A percentile compares a stretch with the other conserved stretches of the same genome.
phyloP scores from a whole-genome alignment of 257 asterid species.

The Lithospermum erythrorhizon region DNA sequence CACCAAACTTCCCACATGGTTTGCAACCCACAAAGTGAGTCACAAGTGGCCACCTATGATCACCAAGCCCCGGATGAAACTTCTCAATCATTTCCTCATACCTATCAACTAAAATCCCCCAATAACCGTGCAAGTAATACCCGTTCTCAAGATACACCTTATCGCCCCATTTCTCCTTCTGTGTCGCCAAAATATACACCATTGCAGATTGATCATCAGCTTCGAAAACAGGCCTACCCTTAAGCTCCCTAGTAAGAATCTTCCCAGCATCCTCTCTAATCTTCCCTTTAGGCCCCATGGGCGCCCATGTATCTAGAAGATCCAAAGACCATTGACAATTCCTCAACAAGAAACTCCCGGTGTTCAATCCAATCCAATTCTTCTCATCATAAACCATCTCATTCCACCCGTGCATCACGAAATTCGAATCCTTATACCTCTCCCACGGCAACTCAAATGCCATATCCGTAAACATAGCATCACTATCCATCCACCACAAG shows the following conservation, averaged over 20 bases:
- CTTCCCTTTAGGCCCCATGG: constrained; percentile 49
- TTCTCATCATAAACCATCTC: constrained; percentile 32
- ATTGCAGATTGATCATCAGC: constrained; percentile 53
- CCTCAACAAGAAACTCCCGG: constrained; percentile 42
- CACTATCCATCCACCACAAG: constrained; percentile 60
- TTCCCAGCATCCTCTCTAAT: constrained; percentile 32
- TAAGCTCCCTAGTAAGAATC: constrained; percentile 31
- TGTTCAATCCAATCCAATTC: constrained; percentile 48
- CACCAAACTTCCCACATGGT: constrained; percentile 52
- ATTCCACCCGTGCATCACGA: constrained; percentile 47
- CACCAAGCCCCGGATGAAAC: constrained; percentile 47
- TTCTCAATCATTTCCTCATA: constrained; percentile 49
- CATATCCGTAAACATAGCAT: constrained; percentile 49
- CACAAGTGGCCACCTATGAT: constrained; percentile 49
- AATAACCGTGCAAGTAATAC: constrained; percentile 43
- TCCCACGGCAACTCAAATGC: constrained; percentile 46
- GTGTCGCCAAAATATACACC: constrained; percentile 39
- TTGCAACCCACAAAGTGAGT: constrained; percentile 60
- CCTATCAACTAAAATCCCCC: constrained; percentile 52
- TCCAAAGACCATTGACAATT: constrained; percentile 51
- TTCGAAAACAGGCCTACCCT: constrained; percentile 40
- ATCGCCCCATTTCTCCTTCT: constrained; percentile 48
- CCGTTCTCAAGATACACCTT: constrained; percentile 37
- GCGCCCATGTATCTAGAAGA: constrained; percentile 39
- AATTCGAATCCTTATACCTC: constrained; percentile 35